Evolutionary conservation across 306 rosid genomes (phyloP), one percentile per base, ranked within the genome.

Genomic region (Sicyos baderoa): DNA sequence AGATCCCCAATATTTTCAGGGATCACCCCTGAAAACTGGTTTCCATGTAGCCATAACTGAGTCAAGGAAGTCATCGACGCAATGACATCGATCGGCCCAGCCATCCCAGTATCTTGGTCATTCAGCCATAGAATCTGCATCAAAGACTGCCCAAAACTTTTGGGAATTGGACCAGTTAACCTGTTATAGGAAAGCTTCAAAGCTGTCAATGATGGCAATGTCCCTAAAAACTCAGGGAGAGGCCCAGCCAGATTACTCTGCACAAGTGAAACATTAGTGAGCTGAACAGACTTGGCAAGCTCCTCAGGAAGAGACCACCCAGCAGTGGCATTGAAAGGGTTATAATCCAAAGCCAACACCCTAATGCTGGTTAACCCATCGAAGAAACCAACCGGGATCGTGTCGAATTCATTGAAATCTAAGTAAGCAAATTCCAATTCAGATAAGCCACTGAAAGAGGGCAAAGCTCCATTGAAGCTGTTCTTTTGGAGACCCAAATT

Each of bases 31-130:
- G 84, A 76, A 70, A 90, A 88, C 21, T 75, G 78, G 83, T 90
- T 90, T 48, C 97, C 97, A 78, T 88, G 97, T 22, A 90, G 72
- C 97, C 95, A 90, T 72, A 82, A 69, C n/a, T 82, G 86, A 32
- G 84, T 77, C 71, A 90, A 75, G 42, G 74, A 77, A 25, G 81
- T 60, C 97, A 88, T 88, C 54, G 90, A 81, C 17, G 85, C 73
- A 72, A 86, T 70, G 23, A 82, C 86, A 76, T 82, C 87, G 29
- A 90, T 82, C 22, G 85, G 74, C 70, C 97, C 95, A 0, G 79
- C 65, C 71, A 90, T 70, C 16, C 92, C 92, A 0, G 60, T 87
- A 52, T 74, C 80, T 82, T 88, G 97, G 74, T 88, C 72, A 67
- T 90, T 90, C 80, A 90, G 74, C 97, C 97, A 90, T 75, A 90